Conservation (phyloP, 2,329 filamentous ascomycete genomes). For the Monosporascus sp. region DNA sequence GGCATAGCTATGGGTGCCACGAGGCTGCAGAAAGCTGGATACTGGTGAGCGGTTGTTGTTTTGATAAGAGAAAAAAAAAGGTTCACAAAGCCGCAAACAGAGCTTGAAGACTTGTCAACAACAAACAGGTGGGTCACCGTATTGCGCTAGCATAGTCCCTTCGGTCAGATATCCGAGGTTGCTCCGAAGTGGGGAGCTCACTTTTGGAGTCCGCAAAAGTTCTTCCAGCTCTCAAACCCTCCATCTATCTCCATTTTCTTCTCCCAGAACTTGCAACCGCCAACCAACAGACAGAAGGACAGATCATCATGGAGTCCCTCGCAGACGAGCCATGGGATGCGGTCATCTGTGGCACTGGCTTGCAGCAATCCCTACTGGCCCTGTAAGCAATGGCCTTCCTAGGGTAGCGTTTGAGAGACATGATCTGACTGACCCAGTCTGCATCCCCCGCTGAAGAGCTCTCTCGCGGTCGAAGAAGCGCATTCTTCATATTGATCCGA, state of each 20-base stretch:
- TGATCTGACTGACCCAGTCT: constrained; percentile 68
- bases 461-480: constrained; percentile 89
- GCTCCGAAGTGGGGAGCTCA: no score
- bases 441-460: constrained; percentile 56
- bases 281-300: constrained; percentile 31
- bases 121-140: background rate
- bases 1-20: constrained; percentile 26
- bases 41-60: constrained; percentile 23
- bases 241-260: constrained; percentile 6
- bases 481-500: constrained; percentile 81
- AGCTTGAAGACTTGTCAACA: background rate
- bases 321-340: constrained; percentile 73
- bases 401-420: constrained; percentile 16
- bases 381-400: constrained; percentile 49
- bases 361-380: constrained; percentile 74
- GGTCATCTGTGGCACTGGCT: constrained; percentile 71
- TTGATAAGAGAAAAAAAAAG: constrained; percentile 12
- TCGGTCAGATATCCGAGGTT: background rate
- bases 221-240: constrained; percentile 2
- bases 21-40: constrained; percentile 20
- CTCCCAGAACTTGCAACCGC: constrained; percentile 3
- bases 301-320: constrained; percentile 62
- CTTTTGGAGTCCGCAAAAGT: no score
- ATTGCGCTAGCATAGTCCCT: background rate
- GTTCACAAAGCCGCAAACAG: background rate